Evolutionary conservation across 2,329 filamentous ascomycete genomes (phyloP), one percentile per base, ranked within the genome.

Genomic region (Hysterium pulicare): DNA sequence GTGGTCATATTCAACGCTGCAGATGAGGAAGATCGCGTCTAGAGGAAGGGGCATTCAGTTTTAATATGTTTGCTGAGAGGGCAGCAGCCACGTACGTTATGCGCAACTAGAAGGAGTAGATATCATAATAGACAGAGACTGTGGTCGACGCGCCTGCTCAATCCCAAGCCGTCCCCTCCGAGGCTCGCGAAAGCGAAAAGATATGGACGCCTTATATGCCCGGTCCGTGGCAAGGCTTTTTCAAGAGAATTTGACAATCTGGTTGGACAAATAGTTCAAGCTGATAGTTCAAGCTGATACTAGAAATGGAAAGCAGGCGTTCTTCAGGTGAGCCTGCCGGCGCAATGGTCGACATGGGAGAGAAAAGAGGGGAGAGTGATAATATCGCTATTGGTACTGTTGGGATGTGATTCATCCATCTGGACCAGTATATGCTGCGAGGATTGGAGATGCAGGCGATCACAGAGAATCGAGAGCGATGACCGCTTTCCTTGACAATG

Each of bases 61-160:
- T n/a, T n/a, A n/a, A n/a, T n/a, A n/a, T n/a, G n/a, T n/a, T n/a
- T n/a, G n/a, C n/a, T n/a, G n/a, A n/a, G n/a, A n/a, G n/a, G n/a
- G n/a, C n/a, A n/a, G n/a, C n/a, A n/a, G n/a, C n/a, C n/a, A n/a
- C n/a, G n/a, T n/a, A n/a, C n/a, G n/a, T n/a, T n/a, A n/a, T n/a
- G n/a, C n/a, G n/a, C n/a, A n/a, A n/a, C n/a, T n/a, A n/a, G n/a
- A n/a, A n/a, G n/a, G n/a, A n/a, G n/a, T n/a, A n/a, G n/a, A 45
- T 45, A 20, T 45, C 37, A 45, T 45, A 24, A 33, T 17, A 26
- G 21, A 16, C 20, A 10, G 15, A 11, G 19, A 13, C 33, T 9
- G 33, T 20, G 20, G 31, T 16, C 16, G 32, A 4, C n/a, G 11
- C 11, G 15, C 32, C 9, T 34, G 17, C 16, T 11, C 15, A 6